phyloP scores from a whole-genome alignment of 768 basidiomycete genomes.

The Fibroporia radiculosa region DNA sequence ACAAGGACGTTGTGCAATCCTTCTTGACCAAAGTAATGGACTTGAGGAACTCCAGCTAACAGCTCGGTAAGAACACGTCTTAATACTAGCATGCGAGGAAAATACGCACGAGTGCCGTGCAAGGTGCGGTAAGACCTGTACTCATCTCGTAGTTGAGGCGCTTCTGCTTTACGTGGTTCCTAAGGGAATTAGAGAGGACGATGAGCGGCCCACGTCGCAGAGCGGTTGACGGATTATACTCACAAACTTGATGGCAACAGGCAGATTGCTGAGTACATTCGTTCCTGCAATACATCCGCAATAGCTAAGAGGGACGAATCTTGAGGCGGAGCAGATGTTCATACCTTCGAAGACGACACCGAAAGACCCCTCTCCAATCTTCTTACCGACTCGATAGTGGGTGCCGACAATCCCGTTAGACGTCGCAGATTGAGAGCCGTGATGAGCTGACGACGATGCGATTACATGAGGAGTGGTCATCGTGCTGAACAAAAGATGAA shows the following conservation, averaged over 20 bases:
- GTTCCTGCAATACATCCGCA: slow-evolving; percentile 43
- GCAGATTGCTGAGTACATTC: slow-evolving; percentile 76
- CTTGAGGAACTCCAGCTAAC: slow-evolving; percentile 91
- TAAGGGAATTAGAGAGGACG: slow-evolving; percentile 21
- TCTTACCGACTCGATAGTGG: slow-evolving; percentile 89
- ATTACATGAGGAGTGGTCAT: slow-evolving; percentile 86
- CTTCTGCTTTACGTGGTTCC: slow-evolving; percentile 97
- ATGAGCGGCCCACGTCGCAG: neutral
- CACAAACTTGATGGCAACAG: slow-evolving; percentile 97
- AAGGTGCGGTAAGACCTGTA: slow-evolving; percentile 96
- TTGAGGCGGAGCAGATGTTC: slow-evolving; percentile 14
- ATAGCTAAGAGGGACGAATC: neutral
- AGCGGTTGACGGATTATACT: slow-evolving; percentile 23
- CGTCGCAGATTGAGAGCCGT: slow-evolving; percentile 47
- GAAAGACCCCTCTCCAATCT: slow-evolving; percentile 99
- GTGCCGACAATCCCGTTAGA: slow-evolving; percentile 72
- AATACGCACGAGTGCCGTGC: slow-evolving; percentile 72
- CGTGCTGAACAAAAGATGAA: slow-evolving; percentile 8
- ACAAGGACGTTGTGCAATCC: slow-evolving; percentile 94
- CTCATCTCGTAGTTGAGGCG: slow-evolving; percentile 94
- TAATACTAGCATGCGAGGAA: neutral
- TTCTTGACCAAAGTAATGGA: slow-evolving; percentile 98
- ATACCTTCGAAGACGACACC: slow-evolving; percentile 95
- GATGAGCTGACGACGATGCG: slow-evolving; percentile 67
- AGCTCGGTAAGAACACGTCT: neutral